Conservation (phyloP, 345 rosid species). For the Durio zibethinus region DNA sequence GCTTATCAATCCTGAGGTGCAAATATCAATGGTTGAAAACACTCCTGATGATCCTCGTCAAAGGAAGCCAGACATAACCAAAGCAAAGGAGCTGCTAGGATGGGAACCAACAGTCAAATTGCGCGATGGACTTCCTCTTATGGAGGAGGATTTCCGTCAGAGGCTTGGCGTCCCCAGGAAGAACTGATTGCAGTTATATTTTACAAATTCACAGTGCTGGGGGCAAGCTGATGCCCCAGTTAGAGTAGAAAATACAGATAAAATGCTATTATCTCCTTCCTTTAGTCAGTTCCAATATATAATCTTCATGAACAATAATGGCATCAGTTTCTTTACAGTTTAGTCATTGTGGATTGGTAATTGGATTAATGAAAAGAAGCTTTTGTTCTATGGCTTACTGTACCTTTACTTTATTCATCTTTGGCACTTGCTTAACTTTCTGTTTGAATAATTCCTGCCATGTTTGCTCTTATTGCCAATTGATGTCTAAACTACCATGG, state of each 20-base stretch:
- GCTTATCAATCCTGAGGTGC: constrained; percentile 75
- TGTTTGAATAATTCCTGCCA: no score
- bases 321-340: neutral
- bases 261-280: neutral
- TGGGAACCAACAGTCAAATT: constrained; percentile 92
- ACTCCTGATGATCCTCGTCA: constrained; percentile 97
- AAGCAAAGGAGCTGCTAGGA: constrained; percentile 75
- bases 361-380: neutral
- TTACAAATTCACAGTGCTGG: neutral
- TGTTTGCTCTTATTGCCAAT: no score
- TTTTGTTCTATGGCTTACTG: neutral
- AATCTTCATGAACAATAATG: neutral
- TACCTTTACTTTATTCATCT: no score
- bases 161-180: constrained; percentile 61
- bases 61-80: constrained; percentile 84
- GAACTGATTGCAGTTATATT: constrained; percentile 29
- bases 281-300: neutral
- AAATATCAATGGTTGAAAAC: constrained; percentile 72
- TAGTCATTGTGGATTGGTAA: neutral
- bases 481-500: no score
- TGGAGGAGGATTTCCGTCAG: constrained; percentile 88
- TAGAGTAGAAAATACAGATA: neutral
- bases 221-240: neutral
- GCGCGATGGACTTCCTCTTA: constrained; percentile 82
- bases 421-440: no score